phyloP scores from a whole-genome alignment of 2,329 filamentous ascomycete species.

The Claviceps purpurea region DNA sequence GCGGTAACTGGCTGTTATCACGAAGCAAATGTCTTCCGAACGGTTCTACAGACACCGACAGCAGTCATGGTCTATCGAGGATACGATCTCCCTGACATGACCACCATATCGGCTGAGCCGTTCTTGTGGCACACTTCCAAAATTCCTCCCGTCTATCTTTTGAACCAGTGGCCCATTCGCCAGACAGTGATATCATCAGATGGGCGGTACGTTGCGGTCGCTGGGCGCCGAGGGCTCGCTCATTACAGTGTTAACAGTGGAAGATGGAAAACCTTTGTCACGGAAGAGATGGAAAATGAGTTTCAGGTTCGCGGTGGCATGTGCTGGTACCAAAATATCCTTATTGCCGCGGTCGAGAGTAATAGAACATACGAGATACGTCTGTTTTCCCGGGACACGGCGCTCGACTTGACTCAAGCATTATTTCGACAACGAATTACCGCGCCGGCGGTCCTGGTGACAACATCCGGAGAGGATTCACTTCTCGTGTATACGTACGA shows the following conservation, averaged over 20 bases:
- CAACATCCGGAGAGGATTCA: constrained; percentile 84
- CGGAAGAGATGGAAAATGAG: constrained; percentile 68
- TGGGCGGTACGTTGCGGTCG: constrained; percentile 88
- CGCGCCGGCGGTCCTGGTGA: constrained; percentile 78
- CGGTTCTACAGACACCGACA: constrained; percentile 75
- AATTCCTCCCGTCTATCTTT: constrained; percentile 70
- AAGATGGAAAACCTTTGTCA: constrained; percentile 88
- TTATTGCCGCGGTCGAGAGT: constrained; percentile 85
- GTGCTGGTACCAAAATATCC: constrained; percentile 96
- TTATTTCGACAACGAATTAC: constrained; percentile 68
- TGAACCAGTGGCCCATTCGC: constrained; percentile 87
- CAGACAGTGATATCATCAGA: constrained; percentile 80
- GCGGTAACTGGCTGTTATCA: constrained; percentile 88
- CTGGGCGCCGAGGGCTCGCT: constrained; percentile 79
- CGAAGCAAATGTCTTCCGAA: constrained; percentile 78
- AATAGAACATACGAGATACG: constrained; percentile 73
- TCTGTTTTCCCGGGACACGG: constrained; percentile 79
- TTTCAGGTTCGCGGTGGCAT: constrained; percentile 91
- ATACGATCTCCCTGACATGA: constrained; percentile 81
- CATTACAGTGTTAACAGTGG: constrained; percentile 94
- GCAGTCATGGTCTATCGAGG: constrained; percentile 88
- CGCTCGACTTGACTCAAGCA: constrained; percentile 58
- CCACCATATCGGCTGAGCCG: constrained; percentile 80
- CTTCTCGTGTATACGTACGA: constrained; percentile 94
- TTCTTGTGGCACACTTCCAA: constrained; percentile 92